Evolutionary conservation across 2,329 filamentous ascomycete genomes (phyloP), one percentile per base, ranked within the genome.

Genomic region (Nemania serpens): DNA sequence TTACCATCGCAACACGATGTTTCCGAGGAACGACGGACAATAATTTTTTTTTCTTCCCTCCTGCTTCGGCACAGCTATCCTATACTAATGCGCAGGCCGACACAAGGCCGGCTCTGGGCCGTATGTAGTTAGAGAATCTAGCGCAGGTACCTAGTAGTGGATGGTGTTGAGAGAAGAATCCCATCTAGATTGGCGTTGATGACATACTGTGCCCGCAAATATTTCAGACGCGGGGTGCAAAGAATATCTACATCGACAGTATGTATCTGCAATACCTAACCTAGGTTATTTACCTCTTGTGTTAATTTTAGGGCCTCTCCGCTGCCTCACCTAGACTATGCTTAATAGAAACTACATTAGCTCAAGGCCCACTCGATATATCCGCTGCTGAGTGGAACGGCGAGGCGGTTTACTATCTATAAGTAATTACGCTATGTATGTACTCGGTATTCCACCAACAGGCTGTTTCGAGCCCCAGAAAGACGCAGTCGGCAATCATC

Each of bases 1-100:
- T 53, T 48, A 51, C 53, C 36, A 29, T 51, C 48, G 47, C 53
- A 56, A 61, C 58, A 47, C 34, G 13, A 50, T 33, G 33, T 58
- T 46, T 33, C 33, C 29, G 17, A 15, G 39, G 29, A 33, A 58
- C 13, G 43, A 37, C 41, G 25, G 22, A 45, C n/a, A n/a, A n/a
- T n/a, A 49, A 41, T n/a, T 20, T 51, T 29, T 45, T 51, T 48
- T 48, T 48, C 34, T 36, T 41, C 43, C 20, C 39, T 47, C 34
- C 49, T 18, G 47, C 29, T 47, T 42, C 55, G 36, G 52, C 22
- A 34, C 53, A 20, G 42, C 36, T 50, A 17, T 29, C 13, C 12
- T 48, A 3, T 5, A 45, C n/a, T 45, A 49, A 58, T 55, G 33
- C 11, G 15, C 25, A 12, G 22, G 25, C 53, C 18, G 37, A 49